These are phyloP conservation scores for Solanum pinnatisectum DNA, from an alignment of 257 asterid species.

Conservation along the genomic window DNA sequence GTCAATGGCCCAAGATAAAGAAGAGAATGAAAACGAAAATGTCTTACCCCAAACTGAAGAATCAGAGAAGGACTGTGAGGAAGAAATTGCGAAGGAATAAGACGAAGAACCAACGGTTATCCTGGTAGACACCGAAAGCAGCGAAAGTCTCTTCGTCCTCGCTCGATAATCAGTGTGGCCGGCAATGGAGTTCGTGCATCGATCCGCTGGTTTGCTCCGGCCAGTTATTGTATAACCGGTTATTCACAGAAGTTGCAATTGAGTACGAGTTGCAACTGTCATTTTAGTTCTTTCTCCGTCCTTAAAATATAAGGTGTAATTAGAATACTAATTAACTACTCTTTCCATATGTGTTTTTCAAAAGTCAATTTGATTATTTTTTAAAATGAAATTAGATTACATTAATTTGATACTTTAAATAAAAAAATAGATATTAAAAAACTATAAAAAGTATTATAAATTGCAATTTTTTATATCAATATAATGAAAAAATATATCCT, in stretches of 20 bases:
- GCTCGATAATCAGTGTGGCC: not conserved
- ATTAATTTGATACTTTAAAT: too few relatives aligned
- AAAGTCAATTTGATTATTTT: too few relatives aligned
- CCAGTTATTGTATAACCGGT: not conserved
- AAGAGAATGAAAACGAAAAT: not conserved
- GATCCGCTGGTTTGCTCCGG: not conserved
- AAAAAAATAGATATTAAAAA: too few relatives aligned
- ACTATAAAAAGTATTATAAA: too few relatives aligned
- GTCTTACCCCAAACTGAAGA: not conserved
- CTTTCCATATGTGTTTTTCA: too few relatives aligned
- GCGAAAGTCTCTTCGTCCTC: not conserved
- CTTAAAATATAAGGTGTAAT: not conserved
- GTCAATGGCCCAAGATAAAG: not conserved
- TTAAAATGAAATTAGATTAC: too few relatives aligned
- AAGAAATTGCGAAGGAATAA: not conserved
- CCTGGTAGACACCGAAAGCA: not conserved
- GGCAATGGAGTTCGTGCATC: not conserved
- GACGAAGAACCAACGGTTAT: not conserved
- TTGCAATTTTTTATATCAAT: too few relatives aligned
- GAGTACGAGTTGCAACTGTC: not conserved
- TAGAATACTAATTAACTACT: too few relatives aligned
- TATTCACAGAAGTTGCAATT: not conserved
- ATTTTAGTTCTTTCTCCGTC: not conserved
- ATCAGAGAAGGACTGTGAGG: not conserved
- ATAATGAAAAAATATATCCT: too few relatives aligned